phyloP scores from a whole-genome alignment of 768 basidiomycete species.

The Solioccasus polychromus region DNA sequence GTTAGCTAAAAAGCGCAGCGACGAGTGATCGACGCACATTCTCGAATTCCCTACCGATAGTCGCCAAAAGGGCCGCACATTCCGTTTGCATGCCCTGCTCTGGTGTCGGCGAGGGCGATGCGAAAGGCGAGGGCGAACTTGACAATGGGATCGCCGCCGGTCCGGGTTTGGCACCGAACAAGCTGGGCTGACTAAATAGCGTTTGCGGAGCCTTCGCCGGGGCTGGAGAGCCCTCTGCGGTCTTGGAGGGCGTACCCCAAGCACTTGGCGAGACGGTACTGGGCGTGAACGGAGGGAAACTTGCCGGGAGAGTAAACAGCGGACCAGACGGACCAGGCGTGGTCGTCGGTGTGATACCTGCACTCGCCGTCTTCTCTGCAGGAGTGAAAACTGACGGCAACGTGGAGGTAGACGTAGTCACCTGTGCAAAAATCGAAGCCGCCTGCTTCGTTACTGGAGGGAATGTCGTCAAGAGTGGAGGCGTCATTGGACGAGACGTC shows the following conservation, averaged over 20 bases:
- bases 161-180: constrained; percentile 4
- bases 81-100: constrained; percentile 71
- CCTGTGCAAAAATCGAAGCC: constrained; percentile 5
- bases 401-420: constrained; percentile 1
- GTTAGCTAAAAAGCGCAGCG: not conserved
- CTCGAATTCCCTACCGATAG: constrained; percentile 52
- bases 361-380: not conserved
- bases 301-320: constrained; percentile 8
- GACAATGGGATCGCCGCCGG: not conserved
- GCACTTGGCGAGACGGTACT: constrained; percentile 1
- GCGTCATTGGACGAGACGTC: constrained; percentile 44
- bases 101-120: constrained; percentile 19
- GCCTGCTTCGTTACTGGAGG: constrained; percentile 13
- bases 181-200: constrained; percentile 12
- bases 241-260: constrained; percentile 9
- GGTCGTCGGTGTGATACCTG: constrained; percentile 5
- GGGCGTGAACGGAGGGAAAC: constrained; percentile 9
- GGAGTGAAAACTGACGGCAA: not conserved
- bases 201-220: constrained; percentile 3
- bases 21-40: constrained; percentile 43
- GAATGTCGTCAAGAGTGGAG: constrained; percentile 42
- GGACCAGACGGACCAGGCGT: constrained; percentile 5
- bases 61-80: constrained; percentile 46
- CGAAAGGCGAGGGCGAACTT: constrained; percentile 1
- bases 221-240: not conserved